These are phyloP conservation scores for Clathrus columnatus DNA, from an alignment of 768 basidiomycete genomes.

Conservation along the genomic window DNA sequence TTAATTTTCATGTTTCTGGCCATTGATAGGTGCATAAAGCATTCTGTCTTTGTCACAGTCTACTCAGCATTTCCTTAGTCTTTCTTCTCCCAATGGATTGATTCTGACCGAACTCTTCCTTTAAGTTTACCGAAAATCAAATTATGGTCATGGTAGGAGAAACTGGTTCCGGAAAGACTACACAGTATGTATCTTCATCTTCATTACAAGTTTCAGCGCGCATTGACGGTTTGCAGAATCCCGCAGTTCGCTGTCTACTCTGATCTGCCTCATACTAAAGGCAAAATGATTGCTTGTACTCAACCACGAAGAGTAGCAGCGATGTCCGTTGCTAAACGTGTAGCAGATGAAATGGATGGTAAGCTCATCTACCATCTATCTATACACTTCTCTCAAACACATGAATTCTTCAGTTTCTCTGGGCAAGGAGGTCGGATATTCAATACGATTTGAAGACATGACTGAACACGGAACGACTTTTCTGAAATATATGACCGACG, in stretches of 20 bases:
- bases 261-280: constrained; percentile 82
- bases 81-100: constrained; percentile 17
- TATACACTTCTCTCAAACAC: constrained; percentile 1
- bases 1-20: neutral
- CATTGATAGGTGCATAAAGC: neutral
- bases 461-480: constrained; percentile 85
- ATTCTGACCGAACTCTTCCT: constrained; percentile 17
- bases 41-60: neutral
- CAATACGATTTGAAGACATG: constrained; percentile 98
- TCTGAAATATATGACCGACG: constrained; percentile 99
- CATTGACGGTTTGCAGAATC: constrained; percentile 47
- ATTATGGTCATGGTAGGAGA: constrained; percentile 89
- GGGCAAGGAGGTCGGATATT: constrained; percentile 93
- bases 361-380: constrained; percentile 20
- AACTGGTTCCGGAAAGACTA: constrained; percentile 94
- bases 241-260: constrained; percentile 95
- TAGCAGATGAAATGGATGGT: constrained; percentile 99
- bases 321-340: constrained; percentile 97
- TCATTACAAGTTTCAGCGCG: neutral
- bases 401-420: constrained; percentile 55
- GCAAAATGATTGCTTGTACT: constrained; percentile 92
- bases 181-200: constrained; percentile 52
- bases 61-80: constrained; percentile 11
- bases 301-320: constrained; percentile 95
- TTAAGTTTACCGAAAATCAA: constrained; percentile 68